Base-by-base conservation (phyloP, 805 yeast genomes). In the Nakazawaea molendinolei region DNA sequence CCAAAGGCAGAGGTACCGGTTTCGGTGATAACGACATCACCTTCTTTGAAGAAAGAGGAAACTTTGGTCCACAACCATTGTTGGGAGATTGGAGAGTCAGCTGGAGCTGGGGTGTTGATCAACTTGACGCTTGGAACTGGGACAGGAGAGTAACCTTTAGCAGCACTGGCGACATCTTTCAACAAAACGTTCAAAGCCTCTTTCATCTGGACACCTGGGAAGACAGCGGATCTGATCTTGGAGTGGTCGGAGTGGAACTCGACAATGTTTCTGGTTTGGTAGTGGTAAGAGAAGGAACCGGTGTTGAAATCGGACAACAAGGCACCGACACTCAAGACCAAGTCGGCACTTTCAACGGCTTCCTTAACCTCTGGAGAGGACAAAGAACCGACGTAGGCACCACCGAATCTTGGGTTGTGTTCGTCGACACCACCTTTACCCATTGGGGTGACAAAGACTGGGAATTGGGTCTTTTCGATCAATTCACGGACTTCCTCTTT, bases 241-340 rank as follows among this genome's bases (percentile, higher is more conserved):
- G 77, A 74, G 65, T 76, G 69, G 62, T 80, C 83, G 14, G 87
- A 79, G 63, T 80, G 89, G 73, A 80, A 78, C 64, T 80, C 89
- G 46, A 80, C 74, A 51, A 80, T 72, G 64, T 80, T 79, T 60
- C 72, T 76, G 49, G 89, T 80, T 59, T 75, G 71, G 32, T 36
- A 36, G 39, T 79, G 71, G 64, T 80, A 80, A 24, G 86, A 76
- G 68, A 80, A 80, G 15, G 94, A 81, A 55, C 95, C 95, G 33
- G 95, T 85, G 71, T 85, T 85, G 76, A 81, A 86, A 61, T 85
- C 95, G 34, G 92, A 83, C 53, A 85, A 65, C 55, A 85, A 64
- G 34, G 87, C 89, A 60, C 95, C 95, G 48, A 84, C 71, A 23
- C 90, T 79, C 42, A 85, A 58, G 39, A 85, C 69, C 58, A 84